These are phyloP conservation scores for Suillus hirtellus DNA, from an alignment of 768 basidiomycete genomes.

Conservation along the genomic window DNA sequence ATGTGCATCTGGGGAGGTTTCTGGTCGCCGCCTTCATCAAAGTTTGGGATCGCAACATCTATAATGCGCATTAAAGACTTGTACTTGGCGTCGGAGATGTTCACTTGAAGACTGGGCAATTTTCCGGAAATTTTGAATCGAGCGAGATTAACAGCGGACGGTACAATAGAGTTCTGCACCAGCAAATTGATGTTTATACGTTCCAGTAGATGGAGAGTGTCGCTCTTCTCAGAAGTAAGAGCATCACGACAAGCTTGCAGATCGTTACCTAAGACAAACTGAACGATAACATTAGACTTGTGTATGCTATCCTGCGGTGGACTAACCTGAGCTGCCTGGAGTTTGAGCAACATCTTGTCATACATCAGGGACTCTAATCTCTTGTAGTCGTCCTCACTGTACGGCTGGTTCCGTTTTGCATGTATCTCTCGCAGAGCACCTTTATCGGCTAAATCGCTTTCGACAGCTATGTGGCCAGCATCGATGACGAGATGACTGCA, in stretches of 20 bases:
- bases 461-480: conserved; percentile 94
- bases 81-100: conserved; percentile 89
- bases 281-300: conserved; percentile 11
- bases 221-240: conserved; percentile 53
- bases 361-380: conserved; percentile 93
- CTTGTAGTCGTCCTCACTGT: conserved; percentile 84
- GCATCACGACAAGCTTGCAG: conserved; percentile 82
- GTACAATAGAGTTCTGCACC: conserved; percentile 92
- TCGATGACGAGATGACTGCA: conserved; percentile 91
- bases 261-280: conserved; percentile 91
- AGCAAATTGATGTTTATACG: conserved; percentile 87
- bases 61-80: conserved; percentile 90
- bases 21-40: conserved; percentile 49
- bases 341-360: conserved; percentile 79
- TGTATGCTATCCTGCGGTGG: background rate
- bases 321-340: conserved; percentile 87
- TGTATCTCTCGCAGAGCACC: conserved; percentile 74
- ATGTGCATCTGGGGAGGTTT: conserved; percentile 23
- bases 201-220: conserved; percentile 85
- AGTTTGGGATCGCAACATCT: conserved; percentile 86
- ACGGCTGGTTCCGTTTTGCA: conserved; percentile 80
- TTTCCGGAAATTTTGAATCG: conserved; percentile 90
- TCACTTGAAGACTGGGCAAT: conserved; percentile 84
- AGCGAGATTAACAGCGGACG: conserved; percentile 75
- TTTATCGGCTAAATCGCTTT: conserved; percentile 88